These are phyloP conservation scores for Phialophora chinensis DNA, from an alignment of 2,329 filamentous ascomycete genomes.

Conservation along the genomic window DNA sequence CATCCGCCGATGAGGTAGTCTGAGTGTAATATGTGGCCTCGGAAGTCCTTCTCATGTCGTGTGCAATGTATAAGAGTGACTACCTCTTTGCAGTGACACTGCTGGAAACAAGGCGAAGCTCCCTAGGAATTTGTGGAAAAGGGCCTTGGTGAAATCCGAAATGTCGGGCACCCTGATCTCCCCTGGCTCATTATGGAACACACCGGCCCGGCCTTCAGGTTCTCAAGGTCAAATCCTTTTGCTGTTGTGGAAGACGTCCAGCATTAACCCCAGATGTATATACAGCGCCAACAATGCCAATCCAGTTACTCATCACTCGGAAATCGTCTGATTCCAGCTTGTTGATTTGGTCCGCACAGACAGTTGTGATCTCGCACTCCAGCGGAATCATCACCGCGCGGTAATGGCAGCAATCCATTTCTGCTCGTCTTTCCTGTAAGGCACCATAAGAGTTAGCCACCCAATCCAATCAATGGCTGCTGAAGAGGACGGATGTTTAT, in stretches of 20 bases:
- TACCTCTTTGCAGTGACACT: no score
- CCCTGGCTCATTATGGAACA: not conserved
- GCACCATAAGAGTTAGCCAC: not conserved
- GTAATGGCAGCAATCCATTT: conserved; percentile 72
- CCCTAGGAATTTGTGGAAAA: no score
- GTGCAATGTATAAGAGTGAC: no score
- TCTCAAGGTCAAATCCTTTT: not conserved
- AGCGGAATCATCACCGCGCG: conserved; percentile 46
- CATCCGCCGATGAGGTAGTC: not conserved
- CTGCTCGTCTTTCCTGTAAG: conserved; percentile 6
- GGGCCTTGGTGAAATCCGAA: not conserved
- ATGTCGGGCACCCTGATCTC: not conserved
- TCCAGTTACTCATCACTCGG: not conserved
- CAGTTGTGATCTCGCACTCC: not conserved
- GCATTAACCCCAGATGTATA: not conserved
- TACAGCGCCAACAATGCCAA: not conserved
- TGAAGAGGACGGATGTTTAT: not conserved
- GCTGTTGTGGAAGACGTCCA: not conserved
- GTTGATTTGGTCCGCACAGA: not conserved
- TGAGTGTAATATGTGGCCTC: no score
- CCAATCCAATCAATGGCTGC: not conserved
- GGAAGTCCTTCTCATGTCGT: no score
- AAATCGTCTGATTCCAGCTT: not conserved
- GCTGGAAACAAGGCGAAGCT: no score
- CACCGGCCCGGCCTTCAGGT: not conserved